phyloP scores from a whole-genome alignment of 1,284 basidiomycete genomes.

The Thecaphora thlaspeos region DNA sequence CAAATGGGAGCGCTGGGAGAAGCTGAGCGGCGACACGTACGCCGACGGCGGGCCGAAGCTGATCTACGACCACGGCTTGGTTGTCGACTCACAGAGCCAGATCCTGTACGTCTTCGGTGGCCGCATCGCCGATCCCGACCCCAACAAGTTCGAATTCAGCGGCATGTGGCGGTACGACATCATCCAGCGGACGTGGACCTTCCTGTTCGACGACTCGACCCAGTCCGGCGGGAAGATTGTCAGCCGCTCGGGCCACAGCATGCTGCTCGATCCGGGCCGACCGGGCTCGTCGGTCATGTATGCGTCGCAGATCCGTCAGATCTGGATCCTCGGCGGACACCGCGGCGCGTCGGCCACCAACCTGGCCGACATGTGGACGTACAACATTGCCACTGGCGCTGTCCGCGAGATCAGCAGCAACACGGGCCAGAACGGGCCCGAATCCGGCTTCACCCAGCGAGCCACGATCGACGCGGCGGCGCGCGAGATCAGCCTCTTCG shows the following conservation, averaged over 20 bases:
- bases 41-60: slow-evolving; percentile 69
- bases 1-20: slow-evolving; percentile 52
- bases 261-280: slow-evolving; percentile 50
- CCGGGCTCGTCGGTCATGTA: slow-evolving; percentile 29
- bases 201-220: slow-evolving; percentile 50
- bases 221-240: slow-evolving; percentile 32
- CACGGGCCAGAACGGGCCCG: slow-evolving; percentile 44
- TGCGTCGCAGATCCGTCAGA: slow-evolving; percentile 31
- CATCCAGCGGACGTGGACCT: slow-evolving; percentile 45
- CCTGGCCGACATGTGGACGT: slow-evolving; percentile 55
- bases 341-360: slow-evolving; percentile 48
- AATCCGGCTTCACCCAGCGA: slow-evolving; percentile 55
- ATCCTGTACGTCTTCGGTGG: slow-evolving; percentile 77
- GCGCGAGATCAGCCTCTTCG: slow-evolving; percentile 53
- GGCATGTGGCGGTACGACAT: slow-evolving; percentile 58
- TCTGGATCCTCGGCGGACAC: slow-evolving; percentile 57
- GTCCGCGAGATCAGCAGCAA: slow-evolving; percentile 38
- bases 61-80: slow-evolving; percentile 78
- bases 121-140: slow-evolving; percentile 66
- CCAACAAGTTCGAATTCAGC: slow-evolving; percentile 42
- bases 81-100: slow-evolving; percentile 70
- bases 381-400: slow-evolving; percentile 39
- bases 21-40: slow-evolving; percentile 50
- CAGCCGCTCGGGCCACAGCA: slow-evolving; percentile 53
- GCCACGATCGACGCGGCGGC: slow-evolving; percentile 48